phyloP scores from a whole-genome alignment of 345 rosid species.

The Moricandia moricandioides region DNA sequence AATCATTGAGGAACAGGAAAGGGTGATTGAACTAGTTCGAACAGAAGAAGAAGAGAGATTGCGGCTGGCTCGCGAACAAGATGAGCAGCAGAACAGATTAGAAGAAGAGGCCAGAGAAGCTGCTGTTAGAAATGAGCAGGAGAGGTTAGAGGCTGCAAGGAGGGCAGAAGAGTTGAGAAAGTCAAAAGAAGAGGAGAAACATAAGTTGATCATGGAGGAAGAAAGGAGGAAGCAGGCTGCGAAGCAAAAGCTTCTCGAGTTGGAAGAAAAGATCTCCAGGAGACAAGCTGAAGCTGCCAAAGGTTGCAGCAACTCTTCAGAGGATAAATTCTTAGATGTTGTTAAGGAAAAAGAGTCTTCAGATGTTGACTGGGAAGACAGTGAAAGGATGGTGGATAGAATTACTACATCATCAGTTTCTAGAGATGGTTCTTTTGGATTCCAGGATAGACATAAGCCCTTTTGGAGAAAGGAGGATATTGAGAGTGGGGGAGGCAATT shows the following conservation, averaged over 20 bases:
- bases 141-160: conserved; percentile 61
- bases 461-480: conserved; percentile 77
- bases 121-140: conserved; percentile 89
- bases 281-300: conserved; percentile 62
- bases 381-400: conserved; percentile 90
- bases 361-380: conserved; percentile 83
- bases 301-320: conserved; percentile 46
- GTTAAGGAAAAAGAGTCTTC: conserved; percentile 49
- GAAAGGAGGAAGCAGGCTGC: conserved; percentile 98
- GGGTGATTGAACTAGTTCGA: conserved; percentile 72
- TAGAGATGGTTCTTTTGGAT: conserved; percentile 55
- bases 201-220: conserved; percentile 72
- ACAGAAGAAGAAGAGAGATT: conserved; percentile 90
- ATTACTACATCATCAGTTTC: conserved; percentile 70
- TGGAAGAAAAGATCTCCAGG: conserved; percentile 91
- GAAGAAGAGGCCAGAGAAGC: conserved; percentile 92
- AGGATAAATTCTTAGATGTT: conserved; percentile 32
- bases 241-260: conserved; percentile 85
- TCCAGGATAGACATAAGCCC: conserved; percentile 58
- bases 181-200: conserved; percentile 92
- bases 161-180: conserved; percentile 81
- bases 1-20: conserved; percentile 77
- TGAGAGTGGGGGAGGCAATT: conserved; percentile 54
- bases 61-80: conserved; percentile 73
- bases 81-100: conserved; percentile 63